Evolutionary conservation across 2,329 filamentous ascomycete species (phyloP), one percentile per base, ranked within the genome.

Genomic region (Fusarium zealandicum): DNA sequence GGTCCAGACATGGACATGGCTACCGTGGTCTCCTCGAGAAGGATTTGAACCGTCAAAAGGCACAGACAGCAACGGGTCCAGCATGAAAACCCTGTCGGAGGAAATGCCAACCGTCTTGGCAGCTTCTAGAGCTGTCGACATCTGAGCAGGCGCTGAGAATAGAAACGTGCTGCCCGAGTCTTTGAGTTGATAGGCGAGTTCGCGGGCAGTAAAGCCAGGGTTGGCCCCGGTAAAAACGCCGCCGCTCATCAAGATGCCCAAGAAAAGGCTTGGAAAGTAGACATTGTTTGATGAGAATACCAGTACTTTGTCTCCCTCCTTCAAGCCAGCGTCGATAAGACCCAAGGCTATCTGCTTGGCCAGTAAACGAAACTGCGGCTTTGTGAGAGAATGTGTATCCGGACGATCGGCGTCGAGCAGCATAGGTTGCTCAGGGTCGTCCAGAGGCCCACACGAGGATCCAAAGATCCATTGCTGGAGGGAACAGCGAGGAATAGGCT

Each of bases 151-250:
- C 0, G 85, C 81, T 7, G 83, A 82, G 44, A 95, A 74, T 47
- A 95, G 73, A 64, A 89, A 88, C 4, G 73, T 80, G 0, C 90
- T 86, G 0, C 82, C 87, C 39, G 86, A 87, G 70, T 93, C 87
- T 37, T 83, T 78, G 13, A 95, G 77, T 70, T 95, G 90, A 70
- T 90, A 89, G 1, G 86, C 88, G 31, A 96, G 73, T 72, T 95
- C 90, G 12, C 89, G 76, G 0, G 84, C 76, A 0, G 90, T 86
- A 27, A 68, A 91, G 2, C 78, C 78, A 0, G 89, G 89, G 54
- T 91, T 92, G 1, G 88, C 88, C 12, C 89, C 90, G 0, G 87
- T 89, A 73, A 93, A 93, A 42, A 93, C 76, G 1, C 89, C 89
- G 3, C 89, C 89, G 0, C 89, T 88, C 84, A 92, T 92, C 30